Evolutionary conservation across 2,329 filamentous ascomycete genomes (phyloP), one percentile per base, ranked within the genome.

Genomic region (Xylaria sp.): DNA sequence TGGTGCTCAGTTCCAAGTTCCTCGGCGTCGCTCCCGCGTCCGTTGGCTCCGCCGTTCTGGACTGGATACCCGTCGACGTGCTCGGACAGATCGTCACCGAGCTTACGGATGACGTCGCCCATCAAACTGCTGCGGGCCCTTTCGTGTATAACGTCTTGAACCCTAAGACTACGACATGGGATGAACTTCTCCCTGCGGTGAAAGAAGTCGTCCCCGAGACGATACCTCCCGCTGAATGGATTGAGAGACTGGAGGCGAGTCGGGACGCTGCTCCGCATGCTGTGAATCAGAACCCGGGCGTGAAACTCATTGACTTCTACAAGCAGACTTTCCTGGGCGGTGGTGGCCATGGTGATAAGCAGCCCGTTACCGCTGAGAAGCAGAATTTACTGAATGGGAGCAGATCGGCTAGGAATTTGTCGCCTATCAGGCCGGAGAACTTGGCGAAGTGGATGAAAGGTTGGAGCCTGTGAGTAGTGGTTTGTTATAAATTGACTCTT

Each of bases 31-130:
- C 72, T 9, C 77, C 76, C 2, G 59, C 55, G 13, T 72, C 69
- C 1, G 66, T 78, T 18, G 76, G 76, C 0, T 65, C 55, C 7
- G 71, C 55, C 12, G 57, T 68, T 7, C 66, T 78, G n/a, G 74
- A 78, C 46, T 78, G 76, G 75, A 69, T 76, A 20, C 77, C 77
- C 0, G 77, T 77, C 1, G 76, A 78, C 31, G 69, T 69, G 58
- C 70, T 78, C 10, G 72, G 72, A 2, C 62, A 62, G 44, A 74
- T 77, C 25, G 69, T 76, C 2, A 63, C 69, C 23, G 75, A 78
- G 44, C 71, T 78, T 9, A 58, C 75, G 8, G 72, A 72, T 25
- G 66, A 70, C 3, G 64, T 71, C 2, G 52, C 58, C 34, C 56
- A 18, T 58, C 63, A 46, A 15, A 57, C 28, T 23, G n/a, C 18